Base-by-base conservation (phyloP, 371 early-diverging fungal genomes). In the Mucor velutinosus region DNA sequence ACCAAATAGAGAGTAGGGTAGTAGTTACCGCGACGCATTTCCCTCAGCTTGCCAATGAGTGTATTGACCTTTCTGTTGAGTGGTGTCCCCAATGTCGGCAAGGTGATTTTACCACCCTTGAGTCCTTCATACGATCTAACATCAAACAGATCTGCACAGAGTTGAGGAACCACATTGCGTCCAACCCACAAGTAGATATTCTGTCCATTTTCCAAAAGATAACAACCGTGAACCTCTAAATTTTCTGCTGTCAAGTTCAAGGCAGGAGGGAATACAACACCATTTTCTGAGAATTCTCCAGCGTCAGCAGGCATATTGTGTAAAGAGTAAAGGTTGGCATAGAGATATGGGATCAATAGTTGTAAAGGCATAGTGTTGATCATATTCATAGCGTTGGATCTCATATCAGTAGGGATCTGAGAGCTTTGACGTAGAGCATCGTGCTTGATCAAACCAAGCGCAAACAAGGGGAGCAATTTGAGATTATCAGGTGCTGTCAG, bases 201-300 rank as follows among this genome's bases (percentile, higher is more conserved):
- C 14, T 79, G 70, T 19, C 91, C 89, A 67, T 89, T 85, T 58
- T 91, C 88, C 32, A 95, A 72, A 43, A 95, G 75, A 71, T 87
- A 94, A 5, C 91, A 73, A 3, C 95, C 94, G 60, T 90, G 83
- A 11, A 88, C 82, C 56, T 90, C 89, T 23, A 95, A 79, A 62
- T 87, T 87, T 67, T 94, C 96, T 49, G 91, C 90, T 64, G 90
- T 91, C 70, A 96, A 76, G 61, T 94, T 95, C 70, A 95, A 74
- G 0, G 87, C 76, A 23, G 91, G 91, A 14, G 94, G 93, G 32
- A 56, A 56, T 23, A 56, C 23, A 30, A 56, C 57, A 19, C 57
- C 57, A 17, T 56, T 29, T 14, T 56, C 57, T 15, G 57, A 32
- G 30, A 32, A 56, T 19, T 56, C 80, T 25, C 62, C 29, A 27